phyloP scores from a whole-genome alignment of 257 asterid species.

The Nicotiana noctiflora region DNA sequence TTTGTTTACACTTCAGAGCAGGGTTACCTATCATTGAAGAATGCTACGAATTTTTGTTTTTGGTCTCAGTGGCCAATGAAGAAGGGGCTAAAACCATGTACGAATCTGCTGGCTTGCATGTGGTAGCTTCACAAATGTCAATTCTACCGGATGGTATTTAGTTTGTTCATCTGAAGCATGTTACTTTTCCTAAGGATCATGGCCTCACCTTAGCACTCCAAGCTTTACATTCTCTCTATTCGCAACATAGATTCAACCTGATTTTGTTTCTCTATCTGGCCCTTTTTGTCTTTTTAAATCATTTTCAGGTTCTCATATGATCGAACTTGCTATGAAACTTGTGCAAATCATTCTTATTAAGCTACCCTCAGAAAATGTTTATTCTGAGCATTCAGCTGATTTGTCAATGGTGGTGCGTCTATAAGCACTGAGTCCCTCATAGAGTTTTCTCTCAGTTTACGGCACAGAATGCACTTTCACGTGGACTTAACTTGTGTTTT shows the following conservation, averaged over 20 bases:
- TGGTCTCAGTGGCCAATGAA: slow-evolving; percentile 55
- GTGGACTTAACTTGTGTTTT: background rate
- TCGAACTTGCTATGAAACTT: slow-evolving; percentile 67
- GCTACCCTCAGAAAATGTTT: slow-evolving; percentile 52
- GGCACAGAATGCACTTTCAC: background rate
- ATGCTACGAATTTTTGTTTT: slow-evolving; percentile 63
- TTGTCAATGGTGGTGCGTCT: slow-evolving; percentile 62
- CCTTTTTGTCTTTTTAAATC: background rate
- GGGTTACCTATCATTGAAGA: slow-evolving; percentile 45
- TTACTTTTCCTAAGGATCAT: background rate
- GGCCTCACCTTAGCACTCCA: background rate
- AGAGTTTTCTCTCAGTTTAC: slow-evolving; percentile 1
- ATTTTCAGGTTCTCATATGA: slow-evolving; percentile 45
- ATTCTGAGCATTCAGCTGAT: slow-evolving; percentile 41
- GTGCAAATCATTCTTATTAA: slow-evolving; percentile 57
- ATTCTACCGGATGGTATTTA: slow-evolving; percentile 54
- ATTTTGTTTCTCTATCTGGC: background rate
- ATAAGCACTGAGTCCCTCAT: background rate
- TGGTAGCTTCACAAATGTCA: slow-evolving; percentile 57
- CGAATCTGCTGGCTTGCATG: slow-evolving; percentile 55
- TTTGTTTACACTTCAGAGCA: slow-evolving; percentile 38
- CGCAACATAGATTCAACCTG: slow-evolving; percentile 4
- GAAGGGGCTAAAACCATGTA: slow-evolving; percentile 45
- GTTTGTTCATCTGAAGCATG: slow-evolving; percentile 2
- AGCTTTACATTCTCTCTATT: background rate